A percentile compares a stretch with the other conserved stretches of the same genome.
These are phyloP conservation scores for Dryas drummondii DNA, from an alignment of 306 rosid genomes.

Conservation along the genomic window DNA sequence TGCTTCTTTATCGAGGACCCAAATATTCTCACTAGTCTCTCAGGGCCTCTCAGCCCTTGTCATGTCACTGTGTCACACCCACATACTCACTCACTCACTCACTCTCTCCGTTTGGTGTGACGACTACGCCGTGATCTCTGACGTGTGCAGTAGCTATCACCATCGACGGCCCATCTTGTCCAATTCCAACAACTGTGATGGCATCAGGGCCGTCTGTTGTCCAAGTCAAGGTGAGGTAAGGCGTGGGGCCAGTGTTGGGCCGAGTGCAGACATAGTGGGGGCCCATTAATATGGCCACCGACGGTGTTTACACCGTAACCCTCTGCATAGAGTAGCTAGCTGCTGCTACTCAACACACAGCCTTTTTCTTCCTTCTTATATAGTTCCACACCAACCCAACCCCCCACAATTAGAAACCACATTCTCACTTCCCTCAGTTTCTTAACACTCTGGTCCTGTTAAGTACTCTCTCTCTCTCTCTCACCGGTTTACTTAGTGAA, in stretches of 20 bases:
- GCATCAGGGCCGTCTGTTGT: slow-evolving; percentile 37
- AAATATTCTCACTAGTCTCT: slow-evolving; percentile 59
- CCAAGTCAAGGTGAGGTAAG: slow-evolving; percentile 42
- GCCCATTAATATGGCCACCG: slow-evolving; percentile 55
- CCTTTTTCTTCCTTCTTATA: slow-evolving; percentile 57
- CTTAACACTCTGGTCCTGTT: neutral
- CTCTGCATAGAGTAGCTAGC: slow-evolving; percentile 18
- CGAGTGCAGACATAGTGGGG: slow-evolving; percentile 37
- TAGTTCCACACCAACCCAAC: slow-evolving; percentile 44
- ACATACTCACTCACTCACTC: neutral
- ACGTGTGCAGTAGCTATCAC: slow-evolving; percentile 25
- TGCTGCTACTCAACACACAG: neutral
- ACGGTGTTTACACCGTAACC: slow-evolving; percentile 32
- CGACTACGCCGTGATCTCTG: slow-evolving; percentile 30
- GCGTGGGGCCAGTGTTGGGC: slow-evolving; percentile 30
- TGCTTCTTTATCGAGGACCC: slow-evolving; percentile 86
- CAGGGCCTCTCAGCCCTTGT: slow-evolving; percentile 34
- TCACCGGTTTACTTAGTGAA: neutral
- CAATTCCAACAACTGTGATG: neutral
- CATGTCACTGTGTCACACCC: slow-evolving; percentile 59
- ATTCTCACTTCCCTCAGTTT: slow-evolving; percentile 9
- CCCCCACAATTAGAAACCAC: slow-evolving; percentile 15
- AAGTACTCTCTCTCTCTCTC: neutral
- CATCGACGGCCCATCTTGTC: slow-evolving; percentile 34
- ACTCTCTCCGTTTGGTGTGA: slow-evolving; percentile 12